Evolutionary conservation across 1,139 yeast species (phyloP), one percentile per base, ranked within the genome.

Genomic region (Blastobotrys malaysiensis): DNA sequence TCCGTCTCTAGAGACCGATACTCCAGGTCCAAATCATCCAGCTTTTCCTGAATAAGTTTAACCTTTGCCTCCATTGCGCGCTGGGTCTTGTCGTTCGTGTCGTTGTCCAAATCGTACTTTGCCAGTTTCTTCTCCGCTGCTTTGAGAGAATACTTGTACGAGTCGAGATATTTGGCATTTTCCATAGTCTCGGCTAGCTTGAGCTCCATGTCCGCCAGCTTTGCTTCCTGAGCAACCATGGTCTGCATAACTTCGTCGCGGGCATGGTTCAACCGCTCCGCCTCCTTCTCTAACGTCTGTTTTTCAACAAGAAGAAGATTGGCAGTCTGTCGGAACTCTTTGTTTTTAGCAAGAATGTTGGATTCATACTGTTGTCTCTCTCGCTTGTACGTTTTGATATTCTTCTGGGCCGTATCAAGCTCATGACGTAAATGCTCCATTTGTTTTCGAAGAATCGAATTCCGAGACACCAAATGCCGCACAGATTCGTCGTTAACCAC

Each of bases 341-440:
- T 64, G 57, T 69, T 70, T 53, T 67, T 66, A 20, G 65, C 61
- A 21, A 73, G 56, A 13, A 74, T 61, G 24, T 65, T 64, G 7
- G 65, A 60, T 51, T 74, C 75, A 54, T 72, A 69, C 3, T 69
- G 64, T 16, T 66, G 66, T 43, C 73, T 67, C 45, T 69, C 72
- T 18, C 67, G 65, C 55, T 63, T 61, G 46, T 65, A 62, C 1
- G 66, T 63, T 31, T 64, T 62, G 7, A 69, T 63, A 13, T 64
- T 60, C 39, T 60, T 61, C 50, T 64, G 66, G 21, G 66, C 60
- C 21, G 61, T 59, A 18, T 58, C 61, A 52, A 63, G 57, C 54
- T 72, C 73, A 13, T 57, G 59, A 9, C 66, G 64, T 3, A 74
- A 62, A 5, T 64, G 57, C 3, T 60, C 61, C 14, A 71, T 65